Conservation (phyloP, 495 filamentous ascomycete genomes). For the Hamigera avellanea region DNA sequence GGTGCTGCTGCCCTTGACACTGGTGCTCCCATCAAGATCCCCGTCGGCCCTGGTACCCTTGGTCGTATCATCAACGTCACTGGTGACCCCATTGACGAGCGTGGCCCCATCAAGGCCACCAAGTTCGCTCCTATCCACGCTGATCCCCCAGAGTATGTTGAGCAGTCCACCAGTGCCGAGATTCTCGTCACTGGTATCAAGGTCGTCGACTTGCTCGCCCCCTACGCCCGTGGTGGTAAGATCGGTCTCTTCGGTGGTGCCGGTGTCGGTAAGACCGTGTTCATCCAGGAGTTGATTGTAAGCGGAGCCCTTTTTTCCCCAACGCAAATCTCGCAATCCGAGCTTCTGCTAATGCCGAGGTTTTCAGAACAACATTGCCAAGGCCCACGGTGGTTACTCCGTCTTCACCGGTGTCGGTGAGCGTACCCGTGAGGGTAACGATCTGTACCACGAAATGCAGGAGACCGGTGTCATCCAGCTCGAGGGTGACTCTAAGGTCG, state of each 20-base stretch:
- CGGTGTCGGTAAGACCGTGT: conserved; percentile 99
- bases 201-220: conserved; percentile 96
- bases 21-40: conserved; percentile 91
- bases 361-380: conserved; percentile 93
- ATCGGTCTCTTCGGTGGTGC: conserved; percentile 99
- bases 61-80: conserved; percentile 99
- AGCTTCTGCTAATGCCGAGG: conserved; percentile 4
- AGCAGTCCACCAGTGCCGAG: conserved; percentile 92
- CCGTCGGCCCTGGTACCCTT: conserved; percentile 87
- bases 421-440: conserved; percentile 99
- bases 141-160: conserved; percentile 79
- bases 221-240: conserved; percentile 99
- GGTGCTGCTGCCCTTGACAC: conserved; percentile 76
- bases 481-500: conserved; percentile 98
- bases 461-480: conserved; percentile 99
- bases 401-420: conserved; percentile 99
- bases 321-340: neutral
- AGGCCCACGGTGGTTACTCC: conserved; percentile 99
- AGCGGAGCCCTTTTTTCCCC: conserved; percentile 16
- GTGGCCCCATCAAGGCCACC: conserved; percentile 88
- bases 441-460: conserved; percentile 99
- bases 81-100: conserved; percentile 99
- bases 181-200: conserved; percentile 99
- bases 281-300: conserved; percentile 98
- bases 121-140: conserved; percentile 87